Base-by-base conservation (phyloP, 345 rosid genomes). In the Noccaea bulbosa region DNA sequence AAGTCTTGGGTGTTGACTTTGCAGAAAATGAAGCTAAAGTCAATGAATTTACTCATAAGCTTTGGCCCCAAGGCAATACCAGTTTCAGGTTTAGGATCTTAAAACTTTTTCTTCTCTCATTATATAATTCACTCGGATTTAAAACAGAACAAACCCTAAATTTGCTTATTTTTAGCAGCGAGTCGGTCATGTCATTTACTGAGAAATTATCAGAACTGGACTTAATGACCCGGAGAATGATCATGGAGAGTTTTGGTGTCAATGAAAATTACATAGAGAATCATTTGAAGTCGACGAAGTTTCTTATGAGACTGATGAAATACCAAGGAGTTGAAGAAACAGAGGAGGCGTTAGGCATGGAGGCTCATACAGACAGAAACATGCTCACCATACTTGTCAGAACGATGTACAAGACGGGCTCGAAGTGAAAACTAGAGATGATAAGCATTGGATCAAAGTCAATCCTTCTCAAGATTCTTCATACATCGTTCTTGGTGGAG, bases 331-430 rank as follows among this genome's bases (percentile, higher is more conserved):
- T 48, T 57, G 49, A 51, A 33, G 62, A 46, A 6, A 83, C 64
- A 0, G 39, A 67, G 15, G 78, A 67, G 8, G 71, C 68, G 51
- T 37, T 78, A 11, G 88, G 83, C 1, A 62, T 80, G 45, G 65
- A 39, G 1, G 34, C 69, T 46, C 90, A 85, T 55, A 82, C 82
- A 1, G 92, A 87, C 60, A 85, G 85, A 80, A 81, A 81, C 79
- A 67, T 84, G 37, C 53, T 80, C 11, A 79, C 83, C 22, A 77
- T 87, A 41, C 84, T 87, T 81, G 85, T 45, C 89, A 85, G 55
- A 81, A 80, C 69, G 74, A 83, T 8, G 78, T 83, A 2, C 46
- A 72, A 53, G 77, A 65, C 15, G 89, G 88, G 4, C 43, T 87
- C 8, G 81, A 85, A 62, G 70, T 85, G 5, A 53, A 65, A 52